phyloP scores from a whole-genome alignment of 164 flowering plant species.

The Cinnamomum micranthum region DNA sequence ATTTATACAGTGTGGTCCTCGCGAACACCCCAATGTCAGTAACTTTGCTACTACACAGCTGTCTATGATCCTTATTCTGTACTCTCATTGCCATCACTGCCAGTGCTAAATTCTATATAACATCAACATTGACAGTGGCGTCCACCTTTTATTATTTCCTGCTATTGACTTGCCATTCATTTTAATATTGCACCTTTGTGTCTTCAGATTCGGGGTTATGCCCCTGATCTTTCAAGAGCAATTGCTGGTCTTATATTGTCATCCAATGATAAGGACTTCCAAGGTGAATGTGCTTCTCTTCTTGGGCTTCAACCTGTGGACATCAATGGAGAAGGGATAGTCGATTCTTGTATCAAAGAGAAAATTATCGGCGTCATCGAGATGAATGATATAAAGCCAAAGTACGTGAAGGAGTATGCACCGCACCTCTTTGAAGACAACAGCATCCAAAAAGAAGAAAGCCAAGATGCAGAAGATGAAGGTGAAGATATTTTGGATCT shows the following conservation, averaged over 20 bases:
- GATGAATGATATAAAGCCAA: constrained; percentile 52
- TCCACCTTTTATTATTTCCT: background rate
- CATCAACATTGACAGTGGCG: background rate
- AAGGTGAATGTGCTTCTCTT: constrained; percentile 67
- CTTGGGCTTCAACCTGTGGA: constrained; percentile 53
- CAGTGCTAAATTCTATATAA: background rate
- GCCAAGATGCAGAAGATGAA: constrained; percentile 39
- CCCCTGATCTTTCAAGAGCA: constrained; percentile 83
- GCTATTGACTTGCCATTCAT: background rate
- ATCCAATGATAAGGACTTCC: constrained; percentile 63
- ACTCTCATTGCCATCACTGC: background rate
- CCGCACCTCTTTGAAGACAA: constrained; percentile 54
- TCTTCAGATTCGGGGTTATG: constrained; percentile 60
- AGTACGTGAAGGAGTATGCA: constrained; percentile 36
- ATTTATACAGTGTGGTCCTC: no score
- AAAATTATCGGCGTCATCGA: constrained; percentile 59
- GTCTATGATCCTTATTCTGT: background rate
- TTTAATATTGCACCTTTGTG: background rate
- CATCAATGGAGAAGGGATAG: constrained; percentile 21
- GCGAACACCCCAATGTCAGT: no score
- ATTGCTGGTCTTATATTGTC: constrained; percentile 70
- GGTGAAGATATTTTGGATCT: constrained; percentile 31
- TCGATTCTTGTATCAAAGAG: constrained; percentile 54
- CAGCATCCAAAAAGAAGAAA: constrained; percentile 24
- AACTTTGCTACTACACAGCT: background rate